phyloP scores from a whole-genome alignment of 2,329 filamentous ascomycete genomes.

The Beauveria varroae region DNA sequence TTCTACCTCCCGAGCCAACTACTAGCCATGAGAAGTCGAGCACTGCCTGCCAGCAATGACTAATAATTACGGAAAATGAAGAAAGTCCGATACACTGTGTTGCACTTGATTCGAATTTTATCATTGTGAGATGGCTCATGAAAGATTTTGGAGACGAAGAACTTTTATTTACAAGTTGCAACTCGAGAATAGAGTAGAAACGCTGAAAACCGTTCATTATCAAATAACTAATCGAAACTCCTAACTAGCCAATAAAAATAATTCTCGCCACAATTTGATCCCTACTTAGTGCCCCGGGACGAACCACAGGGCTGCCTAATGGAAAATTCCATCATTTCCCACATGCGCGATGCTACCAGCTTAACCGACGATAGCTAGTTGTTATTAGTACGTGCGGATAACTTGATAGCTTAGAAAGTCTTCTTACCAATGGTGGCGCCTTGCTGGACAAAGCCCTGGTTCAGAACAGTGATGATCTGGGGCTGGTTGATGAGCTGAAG shows the following conservation, averaged over 20 bases:
- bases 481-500: slow-evolving; percentile 17
- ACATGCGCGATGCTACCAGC: background rate
- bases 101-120: background rate
- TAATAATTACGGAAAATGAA: background rate
- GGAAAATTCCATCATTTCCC: no score
- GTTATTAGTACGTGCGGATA: background rate
- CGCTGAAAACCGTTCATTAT: background rate
- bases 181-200: background rate
- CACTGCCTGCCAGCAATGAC: background rate
- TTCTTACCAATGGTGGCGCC: slow-evolving; percentile 16
- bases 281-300: background rate
- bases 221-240: background rate
- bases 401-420: background rate
- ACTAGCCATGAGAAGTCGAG: background rate
- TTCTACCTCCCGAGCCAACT: background rate
- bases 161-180: background rate
- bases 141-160: background rate
- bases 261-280: background rate
- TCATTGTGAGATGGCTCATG: background rate
- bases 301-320: background rate
- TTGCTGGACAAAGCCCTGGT: slow-evolving; percentile 17
- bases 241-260: background rate
- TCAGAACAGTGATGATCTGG: slow-evolving; percentile 18
- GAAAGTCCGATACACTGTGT: background rate
- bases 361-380: background rate